Evolutionary conservation across 169 alveolate genomes (phyloP), one percentile per base, ranked within the genome.

Genomic region (Theileria annulata): DNA sequence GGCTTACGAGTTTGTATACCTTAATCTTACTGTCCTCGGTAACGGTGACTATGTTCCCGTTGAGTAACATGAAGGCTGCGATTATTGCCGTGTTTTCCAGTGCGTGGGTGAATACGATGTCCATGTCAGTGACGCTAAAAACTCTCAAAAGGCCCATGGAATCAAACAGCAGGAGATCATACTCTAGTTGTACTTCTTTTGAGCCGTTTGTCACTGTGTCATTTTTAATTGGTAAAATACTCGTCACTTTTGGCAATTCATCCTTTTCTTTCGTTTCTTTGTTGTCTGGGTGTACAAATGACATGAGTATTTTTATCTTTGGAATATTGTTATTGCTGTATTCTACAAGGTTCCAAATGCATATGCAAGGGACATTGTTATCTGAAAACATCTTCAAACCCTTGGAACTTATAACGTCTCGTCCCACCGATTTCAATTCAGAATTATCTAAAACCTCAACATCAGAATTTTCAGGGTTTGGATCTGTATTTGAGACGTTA

Each of bases 271-370:
- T 30, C 58, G 64, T 12, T 49, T 63, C 75, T 67, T 42, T 47
- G 48, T 68, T 23, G 82, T 27, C 71, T 37, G 37, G 31, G 37
- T 15, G 71, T 3, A 21, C 49, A 30, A 62, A 70, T 31, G 87
- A 77, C 49, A 80, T 2, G 25, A 80, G 37, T 13, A 64, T 63
- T 72, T 73, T 58, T 10, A 80, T 71, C 69, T 80, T 80, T 30
- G 88, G 88, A 2, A 64, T 35, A 54, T 73, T 73, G 88, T 73
- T 72, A 35, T 51, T 60, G 73, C 49, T 54, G 62, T 62, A 66
- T 30, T 80, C 88, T 47, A 80, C 88, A 21, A 80, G 82, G 78
- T 80, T 79, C 88, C 88, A 80, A 8, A 80, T 71, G 60, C 88
- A 80, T 27, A 80, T 47, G 30, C 88, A 80, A 0, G 72, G 78